Base-by-base conservation (phyloP, 345 rosid species). In the Balakata baccata region DNA sequence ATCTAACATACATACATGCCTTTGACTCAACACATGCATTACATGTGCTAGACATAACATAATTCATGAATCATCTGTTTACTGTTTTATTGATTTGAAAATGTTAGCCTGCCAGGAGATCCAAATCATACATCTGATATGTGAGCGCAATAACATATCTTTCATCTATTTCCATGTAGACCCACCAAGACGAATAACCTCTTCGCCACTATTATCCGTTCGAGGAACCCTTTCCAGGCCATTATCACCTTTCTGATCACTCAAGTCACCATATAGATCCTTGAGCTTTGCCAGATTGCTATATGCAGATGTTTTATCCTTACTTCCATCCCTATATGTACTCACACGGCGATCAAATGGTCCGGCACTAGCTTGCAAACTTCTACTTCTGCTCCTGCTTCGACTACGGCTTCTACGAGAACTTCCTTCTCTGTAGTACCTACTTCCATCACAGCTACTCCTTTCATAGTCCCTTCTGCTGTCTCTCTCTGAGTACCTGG, bases 161-260 rank as follows among this genome's bases (percentile, higher is more conserved):
- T 49, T 67, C n/a, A 41, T 45, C 82, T 84, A 90, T 74, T 81
- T 92, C 97, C 97, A 92, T 12, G 84, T 73, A 70, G 90, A 85
- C 53, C 92, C 98, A 57, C 99, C 98, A 41, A 95, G 94, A 82
- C 94, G 88, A 14, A 95, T 86, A 62, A 95, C 97, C 83, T 95
- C 99, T 80, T 92, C 96, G 6, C 93, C 84, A 59, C 86, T 75
- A 69, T 68, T 85, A 66, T 90, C 92, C 69, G 88, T 82, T 49
- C 86, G 77, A 17, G 87, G 84, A 70, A 68, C 68, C 85, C 86
- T 80, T 63, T 90, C 98, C 57, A 37, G 25, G 11, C 79, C 80
- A 67, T 81, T 78, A 52, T 82, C 88, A 4, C 83, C 93, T 78
- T 86, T 91, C 61, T 84, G 69, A 72, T 75, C 87, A 34, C 85